These are phyloP conservation scores for Fraxinus floribunda DNA, from an alignment of 305 asterid species.

Conservation along the genomic window DNA sequence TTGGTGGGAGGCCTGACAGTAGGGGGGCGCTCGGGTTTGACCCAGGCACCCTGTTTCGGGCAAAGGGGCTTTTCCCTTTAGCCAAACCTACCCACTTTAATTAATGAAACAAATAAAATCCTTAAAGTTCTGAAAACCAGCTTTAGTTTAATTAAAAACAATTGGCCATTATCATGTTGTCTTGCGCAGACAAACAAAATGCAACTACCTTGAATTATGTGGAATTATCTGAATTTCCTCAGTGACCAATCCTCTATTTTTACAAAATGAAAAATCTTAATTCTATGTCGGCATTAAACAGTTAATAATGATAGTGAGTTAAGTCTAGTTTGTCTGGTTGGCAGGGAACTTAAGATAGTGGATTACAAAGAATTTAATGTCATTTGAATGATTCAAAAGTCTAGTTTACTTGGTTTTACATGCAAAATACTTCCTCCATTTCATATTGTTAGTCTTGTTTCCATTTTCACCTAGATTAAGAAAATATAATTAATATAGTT, in stretches of 20 bases:
- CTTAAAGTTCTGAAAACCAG: background rate
- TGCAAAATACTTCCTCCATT: background rate
- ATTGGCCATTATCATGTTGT: background rate
- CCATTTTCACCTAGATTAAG: too few relatives aligned
- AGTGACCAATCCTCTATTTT: too few relatives aligned
- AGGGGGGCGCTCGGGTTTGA: too few relatives aligned
- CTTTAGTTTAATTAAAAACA: background rate
- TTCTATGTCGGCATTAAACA: too few relatives aligned
- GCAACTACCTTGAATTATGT: background rate
- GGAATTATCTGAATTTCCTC: too few relatives aligned
- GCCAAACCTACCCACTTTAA: background rate
- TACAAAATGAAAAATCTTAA: too few relatives aligned
- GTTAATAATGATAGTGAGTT: too few relatives aligned
- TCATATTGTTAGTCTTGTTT: too few relatives aligned
- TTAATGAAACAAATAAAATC: conserved; percentile 12
- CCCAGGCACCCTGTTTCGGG: too few relatives aligned
- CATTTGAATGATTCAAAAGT: background rate
- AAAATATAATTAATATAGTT: too few relatives aligned
- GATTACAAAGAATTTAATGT: background rate
- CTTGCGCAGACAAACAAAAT: background rate
- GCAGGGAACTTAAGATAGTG: background rate
- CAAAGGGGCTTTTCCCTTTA: background rate
- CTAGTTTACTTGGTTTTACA: background rate
- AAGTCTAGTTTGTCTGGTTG: too few relatives aligned
- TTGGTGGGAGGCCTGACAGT: too few relatives aligned